Evolutionary conservation across 768 basidiomycete genomes (phyloP), one percentile per base, ranked within the genome.

Genomic region (Cubamyces sp.): DNA sequence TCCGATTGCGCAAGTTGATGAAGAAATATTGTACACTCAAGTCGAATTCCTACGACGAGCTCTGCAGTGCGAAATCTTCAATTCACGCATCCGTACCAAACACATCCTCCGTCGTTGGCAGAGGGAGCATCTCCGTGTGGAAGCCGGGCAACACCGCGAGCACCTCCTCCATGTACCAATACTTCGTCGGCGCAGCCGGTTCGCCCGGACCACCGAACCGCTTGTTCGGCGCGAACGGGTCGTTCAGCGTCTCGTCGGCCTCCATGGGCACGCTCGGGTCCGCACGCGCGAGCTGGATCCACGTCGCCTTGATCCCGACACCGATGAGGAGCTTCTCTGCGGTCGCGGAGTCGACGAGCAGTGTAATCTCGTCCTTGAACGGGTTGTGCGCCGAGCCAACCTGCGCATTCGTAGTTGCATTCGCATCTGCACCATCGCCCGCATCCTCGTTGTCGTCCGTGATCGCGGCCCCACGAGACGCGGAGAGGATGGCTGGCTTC

Each of bases 141-240:
- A 75, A 88, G 66, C 86, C 86, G 5, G 87, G 83, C 49, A 86
- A 71, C 18, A 79, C 79, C 61, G 81, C 76, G 28, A 77, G 75
- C 28, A 87, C 66, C 46, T 85, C 79, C 64, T 87, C 84, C 62
- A 85, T 77, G 65, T 87, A 88, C 87, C 87, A 88, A 59, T 77
- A 84, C 49, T 69, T 68, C 28, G 66, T 72, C 45, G 68, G 66
- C 66, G 64, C 67, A 48, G 60, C 66, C 2, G 64, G 65, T 47
- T 68, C 59, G 12, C 71, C 66, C 19, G 62, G 59, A 25, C 60
- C 69, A 23, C 70, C 66, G 43, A 60, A 62, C 57, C 66, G 51
- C 64, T 74, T 73, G 59, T 69, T 65, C 7, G 60, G 48, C 60
- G 56, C 57, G 37, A 63, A 51, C 30, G 52, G 51, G 23, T 48